Conservation (phyloP, 352 stramenopile species). For the Phytophthora chlamydospora region DNA sequence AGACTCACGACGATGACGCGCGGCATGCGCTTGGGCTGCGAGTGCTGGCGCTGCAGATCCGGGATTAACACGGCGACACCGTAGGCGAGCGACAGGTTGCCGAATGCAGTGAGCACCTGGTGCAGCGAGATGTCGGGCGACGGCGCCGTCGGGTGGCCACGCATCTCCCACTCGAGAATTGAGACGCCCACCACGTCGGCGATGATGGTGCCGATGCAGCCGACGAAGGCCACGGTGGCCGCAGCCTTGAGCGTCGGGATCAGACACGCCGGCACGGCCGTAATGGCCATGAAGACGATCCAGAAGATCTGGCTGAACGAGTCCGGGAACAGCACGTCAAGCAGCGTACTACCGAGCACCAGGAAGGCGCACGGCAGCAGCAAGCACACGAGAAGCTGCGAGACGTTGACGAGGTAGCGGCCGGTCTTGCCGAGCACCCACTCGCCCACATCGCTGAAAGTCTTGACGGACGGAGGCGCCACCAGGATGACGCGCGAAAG, state of each 20-base stretch:
- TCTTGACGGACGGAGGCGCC: constrained; percentile 39
- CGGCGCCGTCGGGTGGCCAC: constrained; percentile 31
- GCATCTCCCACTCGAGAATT: constrained; percentile 40
- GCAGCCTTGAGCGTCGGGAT: constrained; percentile 41
- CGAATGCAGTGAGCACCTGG: constrained; percentile 39
- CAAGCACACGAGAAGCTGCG: constrained; percentile 45
- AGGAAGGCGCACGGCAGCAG: constrained; percentile 50
- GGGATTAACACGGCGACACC: constrained; percentile 41
- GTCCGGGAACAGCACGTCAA: constrained; percentile 57
- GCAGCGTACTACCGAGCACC: constrained; percentile 53
- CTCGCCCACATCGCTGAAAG: constrained; percentile 46
- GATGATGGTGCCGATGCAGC: constrained; percentile 40
- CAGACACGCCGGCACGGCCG: constrained; percentile 35
- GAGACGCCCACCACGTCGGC: constrained; percentile 40
- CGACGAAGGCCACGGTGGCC: constrained; percentile 32
- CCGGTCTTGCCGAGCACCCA: constrained; percentile 43
- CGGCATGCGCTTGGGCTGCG: constrained; percentile 51
- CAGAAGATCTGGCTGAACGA: constrained; percentile 51
- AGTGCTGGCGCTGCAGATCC: constrained; percentile 48
- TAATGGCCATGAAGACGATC: constrained; percentile 49
- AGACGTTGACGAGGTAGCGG: constrained; percentile 40
- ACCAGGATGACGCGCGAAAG: constrained; percentile 42
- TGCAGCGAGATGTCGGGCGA: constrained; percentile 39
- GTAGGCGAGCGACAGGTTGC: constrained; percentile 46
- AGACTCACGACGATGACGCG: constrained; percentile 51